Evolutionary conservation across 441 rosid species (phyloP), one percentile per base, ranked within the genome.

Genomic region (Metrosideros polymorpha): DNA sequence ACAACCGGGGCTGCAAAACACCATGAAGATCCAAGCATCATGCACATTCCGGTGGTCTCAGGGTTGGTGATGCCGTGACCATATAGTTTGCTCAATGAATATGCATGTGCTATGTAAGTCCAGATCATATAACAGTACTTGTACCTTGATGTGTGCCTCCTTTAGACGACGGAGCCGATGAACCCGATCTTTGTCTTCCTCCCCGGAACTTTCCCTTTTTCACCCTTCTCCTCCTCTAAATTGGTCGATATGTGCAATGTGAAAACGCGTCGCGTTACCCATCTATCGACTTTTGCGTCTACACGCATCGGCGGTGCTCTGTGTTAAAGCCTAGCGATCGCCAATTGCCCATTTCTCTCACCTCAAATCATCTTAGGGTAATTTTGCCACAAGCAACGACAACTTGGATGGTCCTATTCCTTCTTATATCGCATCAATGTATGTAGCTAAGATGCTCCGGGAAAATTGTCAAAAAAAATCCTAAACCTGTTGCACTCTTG

Each of bases 1-100:
- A 35, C 47, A 10, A 1, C 47, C 15, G 79, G 27, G 0, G 0
- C 2, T 66, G 79, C 79, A 0, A 9, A 0, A 0, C 1, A 35
- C 0, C 7, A 22, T 66, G 9, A 66, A 66, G 79, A 22, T 71
- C 47, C 47, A 39, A 35, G 79, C 79, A 71, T 19, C 79, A 6
- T 71, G 79, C 79, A 39, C n/a, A 1, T 71, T 71, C n/a, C 22
- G n/a, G 47, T 39, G 27, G 79, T 39, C 47, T 22, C 79, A 10
- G 47, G 47, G 2, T 10, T 19, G n/a, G 22, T 19, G 55, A 2
- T 18, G 24, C 55, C 3, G 55, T 52, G 55, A 52, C 19, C 19
- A 7, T 18, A 18, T 52, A 52, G 55, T 52, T 52, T 52, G 55
- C 55, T 52, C 8, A 8, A 52, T 39, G n/a, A 39, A 71, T 71